These are phyloP conservation scores for Aspergillus hancockii DNA, from an alignment of 495 filamentous ascomycete species.

Conservation along the genomic window DNA sequence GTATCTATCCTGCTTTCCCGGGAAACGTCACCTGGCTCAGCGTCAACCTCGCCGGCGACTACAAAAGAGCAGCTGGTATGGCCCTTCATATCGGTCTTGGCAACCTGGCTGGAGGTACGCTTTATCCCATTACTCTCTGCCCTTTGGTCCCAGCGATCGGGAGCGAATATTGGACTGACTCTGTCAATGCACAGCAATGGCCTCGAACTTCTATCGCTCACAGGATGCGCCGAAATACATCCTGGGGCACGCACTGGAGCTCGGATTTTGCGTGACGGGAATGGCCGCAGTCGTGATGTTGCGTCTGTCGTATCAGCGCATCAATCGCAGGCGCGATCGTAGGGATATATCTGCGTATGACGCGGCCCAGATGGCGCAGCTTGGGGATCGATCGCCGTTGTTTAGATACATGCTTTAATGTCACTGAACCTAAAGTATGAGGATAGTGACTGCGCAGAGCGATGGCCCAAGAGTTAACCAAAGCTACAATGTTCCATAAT, in stretches of 20 bases:
- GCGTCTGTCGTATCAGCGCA: constrained; percentile 54
- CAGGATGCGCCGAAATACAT: constrained; percentile 64
- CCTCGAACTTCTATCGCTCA: constrained; percentile 73
- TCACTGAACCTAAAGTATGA: too few relatives aligned
- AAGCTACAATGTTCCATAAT: too few relatives aligned
- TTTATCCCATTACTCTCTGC: not conserved
- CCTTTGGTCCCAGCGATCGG: too few relatives aligned
- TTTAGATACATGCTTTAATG: constrained; percentile 59
- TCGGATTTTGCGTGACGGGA: constrained; percentile 65
- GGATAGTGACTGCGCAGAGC: too few relatives aligned
- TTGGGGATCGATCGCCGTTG: constrained; percentile 64
- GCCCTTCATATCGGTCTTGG: constrained; percentile 75
- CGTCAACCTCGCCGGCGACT: constrained; percentile 70
- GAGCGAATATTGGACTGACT: too few relatives aligned
- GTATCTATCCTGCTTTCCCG: constrained; percentile 51
- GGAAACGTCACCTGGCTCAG: constrained; percentile 70
- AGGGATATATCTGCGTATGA: constrained; percentile 50
- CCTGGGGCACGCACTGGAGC: constrained; percentile 68
- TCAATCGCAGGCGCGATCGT: constrained; percentile 61
- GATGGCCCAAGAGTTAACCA: too few relatives aligned
- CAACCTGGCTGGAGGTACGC: constrained; percentile 62
- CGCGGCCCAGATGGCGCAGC: constrained; percentile 55
- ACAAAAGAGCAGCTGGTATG: constrained; percentile 73
- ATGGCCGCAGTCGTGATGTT: constrained; percentile 58
- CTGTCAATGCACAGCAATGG: constrained; percentile 51